Evolutionary conservation across 1,284 basidiomycete species (phyloP).

Genomic region (Naganishia cerealis): DNA sequence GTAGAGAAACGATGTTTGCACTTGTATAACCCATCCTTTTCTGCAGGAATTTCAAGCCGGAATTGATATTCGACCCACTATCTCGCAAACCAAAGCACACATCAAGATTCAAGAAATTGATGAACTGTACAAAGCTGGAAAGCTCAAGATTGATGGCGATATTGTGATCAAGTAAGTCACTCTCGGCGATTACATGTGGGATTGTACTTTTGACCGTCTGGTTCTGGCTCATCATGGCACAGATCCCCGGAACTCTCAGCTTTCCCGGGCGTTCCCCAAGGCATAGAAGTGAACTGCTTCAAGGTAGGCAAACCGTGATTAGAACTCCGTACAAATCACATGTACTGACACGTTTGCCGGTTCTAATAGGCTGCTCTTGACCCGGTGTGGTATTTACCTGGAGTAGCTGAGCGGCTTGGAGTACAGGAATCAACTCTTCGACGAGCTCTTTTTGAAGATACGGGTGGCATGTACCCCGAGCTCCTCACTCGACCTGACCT

Average conservation of each 20-base stretch:
- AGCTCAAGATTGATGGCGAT: slow-evolving; percentile 76
- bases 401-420: slow-evolving; percentile 82
- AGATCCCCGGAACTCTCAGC: slow-evolving; percentile 46
- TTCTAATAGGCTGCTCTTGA: slow-evolving; percentile 69
- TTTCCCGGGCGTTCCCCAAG: slow-evolving; percentile 63
- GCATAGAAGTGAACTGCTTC: slow-evolving; percentile 80
- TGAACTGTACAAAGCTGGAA: slow-evolving; percentile 69
- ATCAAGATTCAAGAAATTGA: slow-evolving; percentile 72
- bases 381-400: slow-evolving; percentile 92
- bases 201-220: not conserved
- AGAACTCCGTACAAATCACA: not conserved
- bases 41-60: slow-evolving; percentile 65
- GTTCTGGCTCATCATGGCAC: not conserved
- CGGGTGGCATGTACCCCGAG: slow-evolving; percentile 94
- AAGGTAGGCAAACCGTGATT: slow-evolving; percentile 57
- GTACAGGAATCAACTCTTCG: slow-evolving; percentile 85
- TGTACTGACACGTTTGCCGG: not conserved
- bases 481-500: slow-evolving; percentile 91
- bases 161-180: slow-evolving; percentile 65
- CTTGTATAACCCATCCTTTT: not conserved
- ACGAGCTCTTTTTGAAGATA: slow-evolving; percentile 80
- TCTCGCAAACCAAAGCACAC: slow-evolving; percentile 75
- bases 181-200: not conserved
- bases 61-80: slow-evolving; percentile 81
- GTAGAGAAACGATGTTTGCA: slow-evolving; percentile 47